Conservation (phyloP, 768 basidiomycete species). For the Termitomyces sp. region DNA sequence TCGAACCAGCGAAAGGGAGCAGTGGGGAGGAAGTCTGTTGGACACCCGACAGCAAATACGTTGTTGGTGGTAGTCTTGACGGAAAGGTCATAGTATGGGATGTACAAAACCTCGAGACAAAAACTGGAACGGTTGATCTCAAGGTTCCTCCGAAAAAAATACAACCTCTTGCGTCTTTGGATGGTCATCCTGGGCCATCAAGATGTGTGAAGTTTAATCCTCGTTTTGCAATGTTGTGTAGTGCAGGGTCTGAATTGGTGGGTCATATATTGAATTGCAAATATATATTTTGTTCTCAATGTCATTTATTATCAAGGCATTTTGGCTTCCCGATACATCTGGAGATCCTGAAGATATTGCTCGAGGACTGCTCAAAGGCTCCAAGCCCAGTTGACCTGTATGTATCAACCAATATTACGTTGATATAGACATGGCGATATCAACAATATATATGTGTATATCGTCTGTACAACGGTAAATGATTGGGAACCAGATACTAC, state of each 20-base stretch:
- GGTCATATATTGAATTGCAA: slow-evolving; percentile 20
- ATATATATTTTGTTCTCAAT: slow-evolving; percentile 2
- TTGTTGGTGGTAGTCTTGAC: slow-evolving; percentile 81
- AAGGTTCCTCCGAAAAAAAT: slow-evolving; percentile 49
- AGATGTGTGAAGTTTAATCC: slow-evolving; percentile 92
- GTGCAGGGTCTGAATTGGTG: slow-evolving; percentile 83
- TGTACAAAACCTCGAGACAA: slow-evolving; percentile 55
- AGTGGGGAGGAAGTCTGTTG: slow-evolving; percentile 94
- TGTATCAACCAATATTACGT: not conserved
- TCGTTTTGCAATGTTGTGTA: slow-evolving; percentile 81
- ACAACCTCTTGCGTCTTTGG: slow-evolving; percentile 43
- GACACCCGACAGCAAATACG: slow-evolving; percentile 92
- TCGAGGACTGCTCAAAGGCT: slow-evolving; percentile 64
- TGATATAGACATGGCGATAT: not conserved
- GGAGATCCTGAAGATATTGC: slow-evolving; percentile 69
- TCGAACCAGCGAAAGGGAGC: slow-evolving; percentile 71
- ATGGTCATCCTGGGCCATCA: slow-evolving; percentile 81
- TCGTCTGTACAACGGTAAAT: not conserved
- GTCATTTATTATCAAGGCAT: slow-evolving; percentile 29
- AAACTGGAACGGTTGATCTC: slow-evolving; percentile 51
- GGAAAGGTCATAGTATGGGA: slow-evolving; percentile 92
- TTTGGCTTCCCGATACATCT: slow-evolving; percentile 53
- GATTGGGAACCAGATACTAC: not conserved
- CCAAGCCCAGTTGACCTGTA: slow-evolving; percentile 4
- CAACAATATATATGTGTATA: not conserved